Conservation (phyloP, 148 eudicot genomes). For the Cornus controversa region DNA sequence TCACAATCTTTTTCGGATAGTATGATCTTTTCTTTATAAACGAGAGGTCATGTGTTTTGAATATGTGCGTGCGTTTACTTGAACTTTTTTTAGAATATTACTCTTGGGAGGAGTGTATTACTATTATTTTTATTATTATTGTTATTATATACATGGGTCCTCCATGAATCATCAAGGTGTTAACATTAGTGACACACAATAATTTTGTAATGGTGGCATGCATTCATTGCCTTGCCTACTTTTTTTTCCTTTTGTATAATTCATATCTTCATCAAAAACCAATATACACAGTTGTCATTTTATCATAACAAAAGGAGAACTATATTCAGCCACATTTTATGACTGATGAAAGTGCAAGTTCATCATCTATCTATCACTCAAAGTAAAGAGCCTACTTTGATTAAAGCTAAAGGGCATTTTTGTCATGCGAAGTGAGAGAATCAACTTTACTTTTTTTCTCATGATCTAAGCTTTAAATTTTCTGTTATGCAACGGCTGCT, state of each 20-base stretch:
- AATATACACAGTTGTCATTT: not conserved
- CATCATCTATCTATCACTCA: conserved; percentile 53
- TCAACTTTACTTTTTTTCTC: conserved; percentile 48
- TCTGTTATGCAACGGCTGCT: conserved; percentile 68
- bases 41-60: no score
- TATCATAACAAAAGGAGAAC: conserved; percentile 14
- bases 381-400: conserved; percentile 39
- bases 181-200: conserved; percentile 14
- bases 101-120: no score
- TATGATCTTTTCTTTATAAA: no score
- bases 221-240: conserved; percentile 13
- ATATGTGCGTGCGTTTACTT: no score
- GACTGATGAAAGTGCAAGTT: conserved; percentile 44
- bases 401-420: conserved; percentile 59
- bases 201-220: conserved; percentile 22
- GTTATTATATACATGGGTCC: no score
- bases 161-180: no score
- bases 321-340: conserved; percentile 14
- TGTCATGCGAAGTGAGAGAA: conserved; percentile 43
- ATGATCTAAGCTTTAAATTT: conserved; percentile 53
- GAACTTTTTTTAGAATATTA: no score
- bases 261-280: not conserved
- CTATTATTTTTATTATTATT: no score
- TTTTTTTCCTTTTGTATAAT: not conserved
- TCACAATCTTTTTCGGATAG: no score